Evolutionary conservation across 2,329 filamentous ascomycete genomes (phyloP).

Genomic region (Aspergillus carbonarius): DNA sequence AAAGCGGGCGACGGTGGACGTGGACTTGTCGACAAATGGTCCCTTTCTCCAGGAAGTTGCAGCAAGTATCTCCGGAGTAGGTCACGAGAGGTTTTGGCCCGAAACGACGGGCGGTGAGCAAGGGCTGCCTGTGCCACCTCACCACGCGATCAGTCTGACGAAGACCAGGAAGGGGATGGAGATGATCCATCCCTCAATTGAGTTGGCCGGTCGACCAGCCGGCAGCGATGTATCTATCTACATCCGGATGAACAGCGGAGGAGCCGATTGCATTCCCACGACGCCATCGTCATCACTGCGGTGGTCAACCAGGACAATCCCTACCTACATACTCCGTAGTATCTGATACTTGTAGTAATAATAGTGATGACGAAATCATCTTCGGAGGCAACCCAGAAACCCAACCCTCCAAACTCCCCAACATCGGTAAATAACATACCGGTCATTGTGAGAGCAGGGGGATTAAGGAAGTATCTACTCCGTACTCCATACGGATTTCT

Average conservation of each 20-base stretch:
- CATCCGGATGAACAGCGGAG: too few species aligned
- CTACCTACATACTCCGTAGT: too few species aligned
- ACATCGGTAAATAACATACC: background rate
- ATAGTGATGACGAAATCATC: slow-evolving; percentile 19
- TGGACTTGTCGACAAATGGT: background rate
- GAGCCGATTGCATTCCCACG: background rate
- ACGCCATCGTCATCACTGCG: background rate
- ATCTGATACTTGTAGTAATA: background rate
- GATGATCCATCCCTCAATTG: background rate
- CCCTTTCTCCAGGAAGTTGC: background rate
- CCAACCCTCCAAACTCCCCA: background rate
- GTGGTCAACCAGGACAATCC: too few species aligned
- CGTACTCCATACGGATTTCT: too few species aligned
- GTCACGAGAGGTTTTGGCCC: background rate
- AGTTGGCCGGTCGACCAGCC: background rate
- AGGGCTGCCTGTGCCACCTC: slow-evolving; percentile 13
- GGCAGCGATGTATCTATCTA: background rate
- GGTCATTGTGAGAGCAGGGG: background rate
- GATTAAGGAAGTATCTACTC: background rate
- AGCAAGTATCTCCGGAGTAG: background rate
- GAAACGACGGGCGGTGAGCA: slow-evolving; percentile 16
- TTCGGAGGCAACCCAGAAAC: background rate
- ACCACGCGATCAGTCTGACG: slow-evolving; percentile 7
- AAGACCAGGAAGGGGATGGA: background rate
- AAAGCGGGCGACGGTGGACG: slow-evolving; percentile 2